Evolutionary conservation across 2,329 filamentous ascomycete genomes (phyloP).

Genomic region (Clonostachys sp.): DNA sequence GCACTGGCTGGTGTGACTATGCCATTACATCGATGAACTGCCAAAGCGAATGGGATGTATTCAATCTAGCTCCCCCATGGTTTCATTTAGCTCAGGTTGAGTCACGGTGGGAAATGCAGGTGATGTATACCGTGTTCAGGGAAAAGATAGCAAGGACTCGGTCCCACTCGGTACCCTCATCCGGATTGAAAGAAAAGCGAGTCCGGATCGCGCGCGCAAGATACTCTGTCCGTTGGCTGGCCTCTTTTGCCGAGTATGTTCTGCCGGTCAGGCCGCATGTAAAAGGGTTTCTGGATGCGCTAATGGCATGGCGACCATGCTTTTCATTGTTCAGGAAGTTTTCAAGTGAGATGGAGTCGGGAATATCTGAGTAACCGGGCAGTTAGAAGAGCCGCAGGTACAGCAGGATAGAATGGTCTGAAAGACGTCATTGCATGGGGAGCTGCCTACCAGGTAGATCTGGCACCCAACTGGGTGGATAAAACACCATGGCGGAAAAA

Average conservation of each 20-base stretch:
- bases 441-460: constrained; percentile 43
- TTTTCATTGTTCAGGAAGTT: constrained; percentile 74
- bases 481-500: constrained; percentile 43
- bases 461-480: constrained; percentile 57
- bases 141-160: constrained; percentile 74
- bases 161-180: constrained; percentile 73
- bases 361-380: constrained; percentile 39
- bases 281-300: constrained; percentile 64
- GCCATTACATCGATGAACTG: constrained; percentile 70
- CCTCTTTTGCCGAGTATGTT: constrained; percentile 58
- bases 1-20: constrained; percentile 73
- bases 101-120: background rate
- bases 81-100: background rate
- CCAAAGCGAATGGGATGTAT: constrained; percentile 68
- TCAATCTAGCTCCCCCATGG: constrained; percentile 53
- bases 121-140: constrained; percentile 64
- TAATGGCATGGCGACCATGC: constrained; percentile 61
- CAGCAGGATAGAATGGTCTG: too few relatives aligned
- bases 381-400: background rate
- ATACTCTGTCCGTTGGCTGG: constrained; percentile 60
- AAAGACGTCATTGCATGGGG: background rate
- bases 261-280: constrained; percentile 72
- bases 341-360: constrained; percentile 69
- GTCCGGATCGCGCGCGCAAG: constrained; percentile 66
- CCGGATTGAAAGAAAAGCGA: constrained; percentile 66